Base-by-base conservation (phyloP, 257 asterid species). In the Oldenlandia corymbosa region DNA sequence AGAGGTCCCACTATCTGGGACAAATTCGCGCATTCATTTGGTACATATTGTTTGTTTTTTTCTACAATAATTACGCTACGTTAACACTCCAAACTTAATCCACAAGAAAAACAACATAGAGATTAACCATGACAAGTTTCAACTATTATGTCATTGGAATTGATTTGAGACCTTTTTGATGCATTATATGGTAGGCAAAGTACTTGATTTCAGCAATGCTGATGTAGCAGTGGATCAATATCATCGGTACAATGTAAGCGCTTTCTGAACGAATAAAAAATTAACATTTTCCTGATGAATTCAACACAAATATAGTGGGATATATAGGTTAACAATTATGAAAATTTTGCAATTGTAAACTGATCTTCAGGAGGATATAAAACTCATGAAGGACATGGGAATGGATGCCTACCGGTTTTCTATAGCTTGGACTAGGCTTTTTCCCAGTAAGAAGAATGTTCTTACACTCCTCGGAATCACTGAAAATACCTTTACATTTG, bases 401-500 rank as follows among this genome's bases (percentile, higher is more conserved):
- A 78, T 92, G 91, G 96, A 92, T 89, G 97, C 96, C 58, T 92
- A 82, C 66, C 80, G 97, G 72, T 79, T 92, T 62, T 89, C 99
- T 11, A 89, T 92, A 66, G 87, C 99, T 36, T 89, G 99, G 99
- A 66, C 97, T 58, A 80, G 99, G 73, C 80, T 89, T 21, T 87
- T 75, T 71, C 99, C 99, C 10, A 80, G 98, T 92, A 78, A 78
- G 86, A 42, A 43, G 5, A 52, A 56, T 47, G 49, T 10, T 34
- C 39, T 34, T 34, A 9, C 9, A 1, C 17, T 60, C 18, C 16
- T 2, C 10, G n/a, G 1, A 43, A 17, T 1, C 24, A 31, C 21
- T 45, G 50, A 45, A 45, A 45, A 9, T 34, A 3, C 39, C 9
- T 34, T 34, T 34, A 34, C 9, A n/a, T n/a, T n/a, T n/a, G n/a